phyloP scores from a whole-genome alignment of 2,329 filamentous ascomycete genomes.

The Metarhizium album region DNA sequence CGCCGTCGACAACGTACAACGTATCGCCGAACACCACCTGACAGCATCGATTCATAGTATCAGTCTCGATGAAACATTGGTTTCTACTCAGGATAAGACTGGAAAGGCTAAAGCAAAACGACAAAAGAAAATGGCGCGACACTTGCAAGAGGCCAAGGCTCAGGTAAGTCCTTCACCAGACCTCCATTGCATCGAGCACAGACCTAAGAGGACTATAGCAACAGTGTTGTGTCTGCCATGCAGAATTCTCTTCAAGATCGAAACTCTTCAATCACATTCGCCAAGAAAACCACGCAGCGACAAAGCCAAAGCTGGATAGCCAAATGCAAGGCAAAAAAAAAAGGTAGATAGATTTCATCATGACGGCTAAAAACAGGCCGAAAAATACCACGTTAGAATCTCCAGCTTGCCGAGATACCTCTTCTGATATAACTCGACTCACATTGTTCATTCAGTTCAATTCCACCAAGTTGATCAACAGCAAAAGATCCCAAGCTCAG shows the following conservation, averaged over 20 bases:
- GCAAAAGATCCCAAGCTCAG: background rate
- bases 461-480: background rate
- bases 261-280: slow-evolving; percentile 66
- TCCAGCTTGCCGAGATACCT: background rate
- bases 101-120: slow-evolving; percentile 42
- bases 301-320: slow-evolving; percentile 18
- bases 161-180: slow-evolving; percentile 3
- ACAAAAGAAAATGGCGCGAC: slow-evolving; percentile 34
- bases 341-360: background rate
- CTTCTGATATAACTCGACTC: background rate
- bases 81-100: slow-evolving; percentile 22
- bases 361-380: background rate
- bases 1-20: background rate
- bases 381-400: background rate
- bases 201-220: slow-evolving; percentile 8
- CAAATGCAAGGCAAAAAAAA: slow-evolving; percentile 26
- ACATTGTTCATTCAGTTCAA: background rate
- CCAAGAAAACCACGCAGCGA: slow-evolving; percentile 52
- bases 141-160: background rate
- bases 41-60: slow-evolving; percentile 12
- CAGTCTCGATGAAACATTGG: slow-evolving; percentile 14
- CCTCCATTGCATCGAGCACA: background rate
- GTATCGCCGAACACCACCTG: slow-evolving; percentile 5
- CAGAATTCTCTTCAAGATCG: slow-evolving; percentile 48
- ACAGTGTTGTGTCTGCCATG: slow-evolving; percentile 36